Evolutionary conservation across 257 asterid species (phyloP), one percentile per base, ranked within the genome.

Genomic region (Fraxinus americana): DNA sequence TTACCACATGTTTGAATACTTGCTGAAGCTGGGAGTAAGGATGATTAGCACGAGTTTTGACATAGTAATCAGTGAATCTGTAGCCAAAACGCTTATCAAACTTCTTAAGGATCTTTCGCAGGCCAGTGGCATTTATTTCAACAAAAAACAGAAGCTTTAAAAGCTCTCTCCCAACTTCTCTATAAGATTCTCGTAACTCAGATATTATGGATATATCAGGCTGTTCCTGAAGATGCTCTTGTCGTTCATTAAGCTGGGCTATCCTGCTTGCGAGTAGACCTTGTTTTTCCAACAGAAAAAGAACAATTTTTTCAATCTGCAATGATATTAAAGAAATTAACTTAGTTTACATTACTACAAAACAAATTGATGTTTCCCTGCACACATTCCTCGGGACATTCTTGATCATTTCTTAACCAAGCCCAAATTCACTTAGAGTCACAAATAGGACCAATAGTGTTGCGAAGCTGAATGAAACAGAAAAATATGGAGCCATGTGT

Each of bases 21-120:
- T 87, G 91, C 79, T 77, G 88, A 80, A 87, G 91, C 80, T 87
- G 91, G 35, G 91, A 87, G 76, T 85, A 87, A 61, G 91, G 91
- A 80, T 87, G 91, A 81, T 87, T 85, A 43, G 89, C 89, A 75
- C 91, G 88, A 54, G 91, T 85, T 83, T 85, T 87, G 67, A 87
- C 89, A 45, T 87, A 87, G 73, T 87, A 83, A 83, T 83, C 83
- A 72, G 91, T 85, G 83, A 87, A 87, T 71, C 77, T 86, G 78
- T 85, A 85, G 65, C 89, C 88, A 73, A 85, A 80, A 29, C 91
- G 88, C 71, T 87, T 87, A 78, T 87, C 91, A 39, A 87, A 85
- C 81, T 87, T 87, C 89, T 87, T 87, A 39, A 87, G 88, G 74
- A 87, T 87, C 82, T 87, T 87, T 38, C 91, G 82, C 72, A 87